Evolutionary conservation across 768 basidiomycete genomes (phyloP), one percentile per base, ranked within the genome.

Genomic region (Leccinum obscurum): DNA sequence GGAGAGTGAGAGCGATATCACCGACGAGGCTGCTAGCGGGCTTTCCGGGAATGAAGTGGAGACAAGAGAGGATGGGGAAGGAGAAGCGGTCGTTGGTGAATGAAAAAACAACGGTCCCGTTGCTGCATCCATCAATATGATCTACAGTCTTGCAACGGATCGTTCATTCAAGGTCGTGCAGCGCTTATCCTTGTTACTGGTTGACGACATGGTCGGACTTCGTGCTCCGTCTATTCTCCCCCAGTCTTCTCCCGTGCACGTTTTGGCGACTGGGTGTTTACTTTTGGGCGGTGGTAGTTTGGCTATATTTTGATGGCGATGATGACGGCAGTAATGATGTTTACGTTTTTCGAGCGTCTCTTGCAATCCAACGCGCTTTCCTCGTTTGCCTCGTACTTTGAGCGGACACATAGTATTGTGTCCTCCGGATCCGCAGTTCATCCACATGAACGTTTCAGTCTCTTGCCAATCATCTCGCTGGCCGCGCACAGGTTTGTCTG

Each of bases 1-100:
- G 57, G 72, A 73, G 61, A 74, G 64, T 56, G 71, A 72, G 58
- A 70, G 74, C 64, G 72, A 75, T 69, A 75, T 73, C 66, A 70
- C 72, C 62, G 74, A 75, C 46, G 72, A 75, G 56, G 68, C 54
- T 49, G 64, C 55, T 49, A 61, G 51, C 57, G 67, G 39, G 48
- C 48, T 34, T 56, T 70, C 57, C 54, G 63, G 57, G 35, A 54
- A 74, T 65, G 66, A 72, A 59, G 51, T 55, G 52, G 44, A n/a
- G 20, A 46, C 20, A 46, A 58, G 8, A 49, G 57, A 35, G 48
- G 57, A 44, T 44, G 66, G 55, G 55, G 65, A 63, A 61, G 62
- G 64, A 56, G 60, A 63, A 62, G 58, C 53, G 24, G 59, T 44
- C 7, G 39, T 34, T 62, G 49, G 59, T 61, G 49, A 50, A 61